phyloP scores from a whole-genome alignment of 768 basidiomycete species.

The Tephrocybe sp. region DNA sequence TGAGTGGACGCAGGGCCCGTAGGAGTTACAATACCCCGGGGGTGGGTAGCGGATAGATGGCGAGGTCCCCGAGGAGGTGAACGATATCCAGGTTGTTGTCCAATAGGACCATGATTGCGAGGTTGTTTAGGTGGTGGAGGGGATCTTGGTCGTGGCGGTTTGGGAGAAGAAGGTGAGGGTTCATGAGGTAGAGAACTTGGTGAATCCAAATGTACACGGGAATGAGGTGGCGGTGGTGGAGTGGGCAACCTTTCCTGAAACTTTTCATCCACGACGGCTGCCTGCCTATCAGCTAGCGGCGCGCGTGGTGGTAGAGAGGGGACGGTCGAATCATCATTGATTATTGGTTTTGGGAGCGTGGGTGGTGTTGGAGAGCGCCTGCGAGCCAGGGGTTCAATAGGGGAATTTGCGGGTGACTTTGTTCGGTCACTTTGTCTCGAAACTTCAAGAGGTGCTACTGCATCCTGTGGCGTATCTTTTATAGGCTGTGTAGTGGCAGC shows the following conservation, averaged over 20 bases:
- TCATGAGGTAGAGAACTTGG: not conserved
- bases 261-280: slow-evolving; percentile 13
- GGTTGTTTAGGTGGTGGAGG: slow-evolving; percentile 25
- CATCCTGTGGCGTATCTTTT: not conserved
- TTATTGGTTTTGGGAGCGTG: not conserved
- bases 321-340: not conserved
- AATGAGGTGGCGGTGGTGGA: not conserved
- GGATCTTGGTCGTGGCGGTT: slow-evolving; percentile 16
- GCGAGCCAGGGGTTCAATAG: not conserved
- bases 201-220: too few relatives aligned
- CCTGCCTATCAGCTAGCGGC: not conserved
- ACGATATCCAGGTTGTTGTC: slow-evolving; percentile 18
- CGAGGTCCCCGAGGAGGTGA: slow-evolving; percentile 43
- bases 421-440: not conserved
- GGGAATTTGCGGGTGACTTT: not conserved
- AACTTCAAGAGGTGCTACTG: not conserved
- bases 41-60: slow-evolving; percentile 12
- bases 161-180: slow-evolving; percentile 5
- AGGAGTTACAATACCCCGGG: slow-evolving; percentile 17
- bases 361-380: not conserved
- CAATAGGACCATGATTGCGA: slow-evolving; percentile 14
- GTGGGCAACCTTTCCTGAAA: not conserved
- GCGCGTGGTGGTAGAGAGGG: slow-evolving; percentile 2
- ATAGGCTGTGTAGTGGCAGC: too few relatives aligned
- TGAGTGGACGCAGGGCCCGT: slow-evolving; percentile 17